phyloP scores from a whole-genome alignment of 345 rosid genomes.

The Populus alba region DNA sequence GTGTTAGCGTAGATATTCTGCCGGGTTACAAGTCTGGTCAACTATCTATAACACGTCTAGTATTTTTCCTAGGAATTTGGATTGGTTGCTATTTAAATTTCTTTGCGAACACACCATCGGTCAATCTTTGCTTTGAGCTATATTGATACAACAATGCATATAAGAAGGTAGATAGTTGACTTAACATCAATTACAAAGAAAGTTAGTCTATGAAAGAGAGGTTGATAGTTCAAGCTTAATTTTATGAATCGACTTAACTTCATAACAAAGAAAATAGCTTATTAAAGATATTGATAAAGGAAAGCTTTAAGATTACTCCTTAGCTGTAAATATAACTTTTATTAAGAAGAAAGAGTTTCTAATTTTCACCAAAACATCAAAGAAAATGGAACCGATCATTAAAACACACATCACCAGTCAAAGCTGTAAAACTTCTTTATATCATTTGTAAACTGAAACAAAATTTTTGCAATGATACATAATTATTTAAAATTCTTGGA shows the following conservation, averaged over 20 bases:
- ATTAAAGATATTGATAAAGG: background rate
- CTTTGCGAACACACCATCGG: background rate
- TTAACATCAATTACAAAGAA: background rate
- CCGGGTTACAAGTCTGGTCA: background rate
- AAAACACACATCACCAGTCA: background rate
- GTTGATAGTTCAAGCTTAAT: background rate
- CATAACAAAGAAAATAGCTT: background rate
- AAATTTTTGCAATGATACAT: background rate
- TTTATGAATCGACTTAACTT: background rate
- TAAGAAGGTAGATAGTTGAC: background rate
- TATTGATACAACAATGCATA: background rate
- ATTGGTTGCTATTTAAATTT: slow-evolving; percentile 3
- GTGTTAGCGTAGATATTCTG: background rate
- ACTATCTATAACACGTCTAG: background rate
- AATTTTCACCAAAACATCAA: background rate
- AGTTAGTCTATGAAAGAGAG: background rate
- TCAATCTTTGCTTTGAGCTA: too few relatives aligned
- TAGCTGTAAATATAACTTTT: slow-evolving; percentile 3
- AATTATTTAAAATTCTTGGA: background rate
- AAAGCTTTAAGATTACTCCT: background rate
- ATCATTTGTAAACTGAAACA: slow-evolving; percentile 3
- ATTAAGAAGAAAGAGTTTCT: background rate
- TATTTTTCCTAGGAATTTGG: background rate
- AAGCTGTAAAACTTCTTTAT: background rate
- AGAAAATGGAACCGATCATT: background rate